A percentile compares a stretch with the other conserved stretches of the same genome.
These are phyloP conservation scores for Penium margaritaceum DNA, from an alignment of 139 green algal genomes.

Conservation along the genomic window DNA sequence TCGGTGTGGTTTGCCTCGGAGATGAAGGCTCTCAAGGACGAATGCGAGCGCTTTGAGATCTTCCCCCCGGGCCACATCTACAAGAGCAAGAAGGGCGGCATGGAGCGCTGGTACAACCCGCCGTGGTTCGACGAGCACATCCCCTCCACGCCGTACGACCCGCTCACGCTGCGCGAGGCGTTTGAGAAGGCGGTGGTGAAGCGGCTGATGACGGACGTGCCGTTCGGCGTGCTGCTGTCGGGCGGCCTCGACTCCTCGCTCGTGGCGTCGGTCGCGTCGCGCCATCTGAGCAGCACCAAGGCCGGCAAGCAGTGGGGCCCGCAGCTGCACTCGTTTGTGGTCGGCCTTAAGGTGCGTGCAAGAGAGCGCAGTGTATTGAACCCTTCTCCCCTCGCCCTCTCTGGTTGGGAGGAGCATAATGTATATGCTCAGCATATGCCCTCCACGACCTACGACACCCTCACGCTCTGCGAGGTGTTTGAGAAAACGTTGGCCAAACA, in stretches of 20 bases:
- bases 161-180: conserved; percentile 51
- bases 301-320: conserved; percentile 32
- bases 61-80: conserved; percentile 68
- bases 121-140: conserved; percentile 54
- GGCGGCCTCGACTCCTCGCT: conserved; percentile 81
- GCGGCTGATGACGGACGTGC: conserved; percentile 91
- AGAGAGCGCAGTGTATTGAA: not conserved
- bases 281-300: conserved; percentile 44
- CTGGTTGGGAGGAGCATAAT: conserved; percentile 71
- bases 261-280: conserved; percentile 76
- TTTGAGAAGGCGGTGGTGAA: conserved; percentile 59
- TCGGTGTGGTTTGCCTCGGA: conserved; percentile 86
- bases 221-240: conserved; percentile 84
- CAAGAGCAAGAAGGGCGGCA: conserved; percentile 41
- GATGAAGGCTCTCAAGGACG: conserved; percentile 78
- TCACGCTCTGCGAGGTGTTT: conserved; percentile 57
- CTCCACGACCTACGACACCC: conserved; percentile 41
- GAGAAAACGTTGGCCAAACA: conserved; percentile 54
- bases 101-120: conserved; percentile 80
- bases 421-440: conserved; percentile 55
- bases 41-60: conserved; percentile 55
- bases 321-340: conserved; percentile 35
- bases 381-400: conserved; percentile 67
- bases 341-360: conserved; percentile 41
- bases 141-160: conserved; percentile 47